phyloP scores from a whole-genome alignment of 805 yeast species.

The Debaryomyces prosopidis region DNA sequence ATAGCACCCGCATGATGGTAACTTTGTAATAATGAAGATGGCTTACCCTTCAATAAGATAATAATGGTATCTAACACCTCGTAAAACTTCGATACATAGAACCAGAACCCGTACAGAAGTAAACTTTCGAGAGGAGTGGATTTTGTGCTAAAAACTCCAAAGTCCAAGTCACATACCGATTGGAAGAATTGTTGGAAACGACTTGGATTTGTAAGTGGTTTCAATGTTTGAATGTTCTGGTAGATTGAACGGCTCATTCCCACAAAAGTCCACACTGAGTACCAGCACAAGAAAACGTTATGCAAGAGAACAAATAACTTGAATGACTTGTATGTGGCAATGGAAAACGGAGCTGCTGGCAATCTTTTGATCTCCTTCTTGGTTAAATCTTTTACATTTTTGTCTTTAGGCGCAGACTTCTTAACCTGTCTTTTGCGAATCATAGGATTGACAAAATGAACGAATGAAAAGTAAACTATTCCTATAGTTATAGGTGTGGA shows the following conservation, averaged over 20 bases:
- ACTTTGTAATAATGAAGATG: conserved; percentile 65
- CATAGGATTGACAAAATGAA: conserved; percentile 53
- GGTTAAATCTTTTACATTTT: conserved; percentile 12
- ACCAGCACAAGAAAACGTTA: conserved; percentile 60
- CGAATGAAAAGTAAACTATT: conserved; percentile 55
- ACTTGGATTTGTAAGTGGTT: conserved; percentile 7
- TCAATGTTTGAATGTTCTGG: conserved; percentile 27
- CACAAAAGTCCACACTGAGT: conserved; percentile 68
- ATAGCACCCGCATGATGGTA: conserved; percentile 82
- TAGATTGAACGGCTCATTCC: conserved; percentile 61
- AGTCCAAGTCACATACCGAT: conserved; percentile 57
- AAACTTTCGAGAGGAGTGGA: conserved; percentile 34
- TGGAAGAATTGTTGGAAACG: conserved; percentile 54
- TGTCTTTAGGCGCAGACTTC: conserved; percentile 22
- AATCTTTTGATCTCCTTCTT: conserved; percentile 32
- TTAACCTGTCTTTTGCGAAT: conserved; percentile 47
- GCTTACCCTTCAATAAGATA: conserved; percentile 66
- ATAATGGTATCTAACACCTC: conserved; percentile 70
- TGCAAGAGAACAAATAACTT: conserved; percentile 58
- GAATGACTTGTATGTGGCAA: conserved; percentile 49
- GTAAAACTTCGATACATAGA: conserved; percentile 69
- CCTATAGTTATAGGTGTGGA: conserved; percentile 60
- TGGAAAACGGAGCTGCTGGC: conserved; percentile 53
- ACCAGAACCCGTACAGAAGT: conserved; percentile 61
- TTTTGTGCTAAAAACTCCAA: conserved; percentile 52